Conservation (phyloP, 441 rosid genomes). For the Bruguiera hainesii region DNA sequence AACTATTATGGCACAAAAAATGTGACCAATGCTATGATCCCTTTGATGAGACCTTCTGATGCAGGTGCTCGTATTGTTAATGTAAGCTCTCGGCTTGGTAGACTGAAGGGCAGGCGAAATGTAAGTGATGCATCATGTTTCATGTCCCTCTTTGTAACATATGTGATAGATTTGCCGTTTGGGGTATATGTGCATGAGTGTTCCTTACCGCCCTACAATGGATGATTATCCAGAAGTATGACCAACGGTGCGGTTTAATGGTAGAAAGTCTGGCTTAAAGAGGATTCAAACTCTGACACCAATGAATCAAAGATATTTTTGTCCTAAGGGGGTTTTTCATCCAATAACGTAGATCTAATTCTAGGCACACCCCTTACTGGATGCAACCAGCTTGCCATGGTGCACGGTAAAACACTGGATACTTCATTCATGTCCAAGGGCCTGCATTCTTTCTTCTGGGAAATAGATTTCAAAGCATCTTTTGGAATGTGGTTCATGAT, state of each 20-base stretch:
- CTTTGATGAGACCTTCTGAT: conserved; percentile 71
- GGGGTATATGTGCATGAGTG: not conserved
- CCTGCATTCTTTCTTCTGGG: too few species aligned
- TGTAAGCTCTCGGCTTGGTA: conserved; percentile 83
- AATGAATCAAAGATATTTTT: not conserved
- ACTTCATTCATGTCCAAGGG: too few species aligned
- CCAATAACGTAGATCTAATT: not conserved
- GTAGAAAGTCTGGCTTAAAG: not conserved
- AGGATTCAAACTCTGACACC: too few species aligned
- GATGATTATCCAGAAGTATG: too few species aligned
- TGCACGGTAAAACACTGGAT: too few species aligned
- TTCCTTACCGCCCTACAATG: not conserved
- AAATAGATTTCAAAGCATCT: too few species aligned
- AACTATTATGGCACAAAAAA: conserved; percentile 80
- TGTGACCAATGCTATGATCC: conserved; percentile 74
- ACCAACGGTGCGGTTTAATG: too few species aligned
- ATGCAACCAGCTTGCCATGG: too few species aligned
- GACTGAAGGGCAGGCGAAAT: conserved; percentile 67
- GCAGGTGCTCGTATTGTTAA: conserved; percentile 79
- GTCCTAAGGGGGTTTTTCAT: not conserved
- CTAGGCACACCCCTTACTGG: too few species aligned
- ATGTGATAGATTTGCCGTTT: not conserved
- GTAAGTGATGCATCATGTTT: conserved; percentile 41
- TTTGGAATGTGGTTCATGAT: too few species aligned
- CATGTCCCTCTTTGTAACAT: not conserved